A percentile compares a stretch with the other conserved stretches of the same genome.
Evolutionary conservation across 2,329 filamentous ascomycete species (phyloP).

Genomic region (Aureobasidium musti): DNA sequence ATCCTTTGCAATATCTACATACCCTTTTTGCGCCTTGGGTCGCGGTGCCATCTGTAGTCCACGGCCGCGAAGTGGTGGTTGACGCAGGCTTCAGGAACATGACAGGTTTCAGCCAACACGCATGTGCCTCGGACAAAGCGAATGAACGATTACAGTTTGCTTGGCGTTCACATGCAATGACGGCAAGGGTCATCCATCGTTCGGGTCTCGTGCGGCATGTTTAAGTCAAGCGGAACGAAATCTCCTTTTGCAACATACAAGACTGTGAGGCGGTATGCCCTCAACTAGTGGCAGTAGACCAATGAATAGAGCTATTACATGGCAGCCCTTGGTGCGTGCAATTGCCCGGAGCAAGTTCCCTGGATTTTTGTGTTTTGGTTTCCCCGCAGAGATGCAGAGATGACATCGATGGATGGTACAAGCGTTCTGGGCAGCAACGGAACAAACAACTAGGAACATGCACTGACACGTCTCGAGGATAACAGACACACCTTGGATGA

Average conservation of each 20-base stretch:
- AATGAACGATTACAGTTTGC: background rate
- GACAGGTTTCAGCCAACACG: background rate
- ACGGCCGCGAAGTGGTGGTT: background rate
- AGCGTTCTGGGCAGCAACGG: slow-evolving; percentile 19
- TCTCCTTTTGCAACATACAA: slow-evolving; percentile 6
- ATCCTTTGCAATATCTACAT: background rate
- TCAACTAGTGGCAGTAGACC: background rate
- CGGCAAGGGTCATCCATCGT: background rate
- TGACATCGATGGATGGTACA: slow-evolving; percentile 13
- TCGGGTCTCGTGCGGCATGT: slow-evolving; percentile 22
- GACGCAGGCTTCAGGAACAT: background rate
- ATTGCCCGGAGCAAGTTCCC: background rate
- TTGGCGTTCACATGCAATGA: slow-evolving; percentile 29
- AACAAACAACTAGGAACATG: background rate
- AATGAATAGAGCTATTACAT: slow-evolving; percentile 13
- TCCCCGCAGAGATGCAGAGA: slow-evolving; percentile 19
- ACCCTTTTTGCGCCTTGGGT: no score
- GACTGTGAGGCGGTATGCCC: slow-evolving; percentile 13
- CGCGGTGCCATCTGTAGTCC: no score
- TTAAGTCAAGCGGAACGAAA: background rate
- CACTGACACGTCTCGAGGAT: slow-evolving; percentile 30
- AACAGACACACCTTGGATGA: slow-evolving; percentile 54
- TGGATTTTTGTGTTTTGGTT: slow-evolving; percentile 2
- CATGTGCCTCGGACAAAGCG: background rate
- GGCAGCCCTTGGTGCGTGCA: slow-evolving; percentile 25